Evolutionary conservation across 176 grass and related monocot genomes (phyloP), one percentile per base, ranked within the genome.

Genomic region (Aegilops umbellulata): DNA sequence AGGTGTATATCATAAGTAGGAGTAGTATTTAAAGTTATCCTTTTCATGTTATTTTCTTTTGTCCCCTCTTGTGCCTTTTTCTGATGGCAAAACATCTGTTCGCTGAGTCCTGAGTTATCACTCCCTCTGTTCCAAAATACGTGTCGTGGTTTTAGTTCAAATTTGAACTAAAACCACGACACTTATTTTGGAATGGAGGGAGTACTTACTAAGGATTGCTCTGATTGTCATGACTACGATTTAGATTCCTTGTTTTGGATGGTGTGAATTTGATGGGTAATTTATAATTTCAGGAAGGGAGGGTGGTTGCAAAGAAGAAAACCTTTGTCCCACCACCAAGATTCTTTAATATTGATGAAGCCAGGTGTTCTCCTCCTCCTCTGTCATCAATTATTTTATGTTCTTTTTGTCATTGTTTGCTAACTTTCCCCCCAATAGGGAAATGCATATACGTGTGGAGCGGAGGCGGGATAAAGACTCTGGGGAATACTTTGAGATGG

Each of bases 321-420:
- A 86, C 97, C 47, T 99, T 99, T 90, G 86, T 94, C 73, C 97
- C 94, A 78, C 92, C 97, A 80, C 94, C 97, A 63, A 90, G 97
- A 60, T 99, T 99, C 73, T 99, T 99, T 84, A 99, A 99, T 67
- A 95, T 94, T 44, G 97, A 99, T 62, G 97, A 99, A 69, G 97
- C 97, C 76, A 94, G 97, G 97, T 97, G 67, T 85, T 84, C 41
- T 42, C 10, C 31, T 36, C 79, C 80, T 85, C 38, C 32, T 81
- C 41, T 63, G 22, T 85, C 36, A 68, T 78, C 16, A 51, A 76
- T 84, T 68, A 14, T 20, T 68, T 38, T 62, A 57, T 64, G 34
- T 49, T 35, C 14, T 79, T 91, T 67, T 67, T 69, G 12, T 85
- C 60, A 44, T 80, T 78, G 57, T 70, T 76, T 87, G 44, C 85